Conservation (phyloP, 2,329 filamentous ascomycete genomes). For the Fusarium coffeatum region DNA sequence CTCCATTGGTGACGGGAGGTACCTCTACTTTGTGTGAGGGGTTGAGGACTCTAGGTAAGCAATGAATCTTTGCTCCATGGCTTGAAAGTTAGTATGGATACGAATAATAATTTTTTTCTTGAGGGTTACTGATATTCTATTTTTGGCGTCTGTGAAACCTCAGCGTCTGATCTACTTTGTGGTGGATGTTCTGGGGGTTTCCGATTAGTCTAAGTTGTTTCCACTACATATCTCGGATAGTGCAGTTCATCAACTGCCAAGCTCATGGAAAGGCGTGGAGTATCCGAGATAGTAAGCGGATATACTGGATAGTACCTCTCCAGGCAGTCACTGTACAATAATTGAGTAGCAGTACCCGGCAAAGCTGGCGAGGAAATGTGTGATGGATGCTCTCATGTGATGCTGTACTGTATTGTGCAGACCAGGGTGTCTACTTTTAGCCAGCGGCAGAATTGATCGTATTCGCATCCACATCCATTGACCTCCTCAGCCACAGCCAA, state of each 20-base stretch:
- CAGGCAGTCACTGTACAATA: neutral
- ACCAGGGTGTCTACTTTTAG: neutral
- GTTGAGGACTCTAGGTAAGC: neutral
- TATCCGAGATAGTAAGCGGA: neutral
- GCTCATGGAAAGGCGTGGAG: neutral
- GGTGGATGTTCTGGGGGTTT: neutral
- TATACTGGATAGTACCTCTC: neutral
- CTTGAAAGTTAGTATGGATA: neutral
- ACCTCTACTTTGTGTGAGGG: slow-evolving; percentile 4
- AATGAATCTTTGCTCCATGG: neutral
- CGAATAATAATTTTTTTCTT: neutral
- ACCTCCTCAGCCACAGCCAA: neutral
- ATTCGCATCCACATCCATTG: neutral
- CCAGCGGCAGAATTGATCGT: neutral
- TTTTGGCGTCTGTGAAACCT: slow-evolving; percentile 4
- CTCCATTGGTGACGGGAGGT: neutral
- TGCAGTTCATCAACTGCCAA: neutral
- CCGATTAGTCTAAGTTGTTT: slow-evolving; percentile 9
- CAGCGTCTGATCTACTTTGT: neutral
- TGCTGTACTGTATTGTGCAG: neutral
- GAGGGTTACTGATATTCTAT: neutral
- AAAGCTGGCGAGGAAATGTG: neutral
- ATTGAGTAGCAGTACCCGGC: neutral
- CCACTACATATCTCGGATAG: slow-evolving; percentile 1
- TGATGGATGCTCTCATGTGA: slow-evolving; percentile 2